Percentiles rank a stretch among this genome's conserved stretches.
Conservation (phyloP, 2,329 filamentous ascomycete genomes). For the Hypoxylon sp. region DNA sequence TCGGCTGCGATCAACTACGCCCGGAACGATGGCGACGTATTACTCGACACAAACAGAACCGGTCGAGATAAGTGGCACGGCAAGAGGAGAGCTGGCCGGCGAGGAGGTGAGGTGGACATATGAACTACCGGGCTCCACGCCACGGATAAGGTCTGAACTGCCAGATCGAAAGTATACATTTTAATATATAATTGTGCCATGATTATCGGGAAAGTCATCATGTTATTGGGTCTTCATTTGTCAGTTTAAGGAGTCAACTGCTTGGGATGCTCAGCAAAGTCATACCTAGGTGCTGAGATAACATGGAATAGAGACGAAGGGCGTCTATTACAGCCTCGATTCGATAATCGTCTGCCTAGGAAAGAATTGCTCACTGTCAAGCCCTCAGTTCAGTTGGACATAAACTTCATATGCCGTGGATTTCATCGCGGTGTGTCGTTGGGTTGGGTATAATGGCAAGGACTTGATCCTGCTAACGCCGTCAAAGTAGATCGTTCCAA, state of each 20-base stretch:
- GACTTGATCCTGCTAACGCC: not conserved
- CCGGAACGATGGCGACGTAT: slow-evolving; percentile 19
- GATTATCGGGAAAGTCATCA: slow-evolving; percentile 1
- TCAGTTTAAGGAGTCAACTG: slow-evolving; percentile 1
- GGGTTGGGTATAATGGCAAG: not conserved
- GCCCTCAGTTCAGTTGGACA: too few species aligned
- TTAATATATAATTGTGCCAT: slow-evolving; percentile 30
- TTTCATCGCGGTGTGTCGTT: not conserved
- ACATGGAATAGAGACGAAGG: not conserved
- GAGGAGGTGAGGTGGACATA: slow-evolving; percentile 37
- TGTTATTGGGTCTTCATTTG: slow-evolving; percentile 6
- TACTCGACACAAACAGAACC: slow-evolving; percentile 19
- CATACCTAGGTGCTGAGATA: slow-evolving; percentile 12
- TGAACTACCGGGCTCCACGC: slow-evolving; percentile 38
- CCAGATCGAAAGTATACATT: slow-evolving; percentile 40
- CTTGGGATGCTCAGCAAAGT: not conserved
- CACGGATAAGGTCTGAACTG: slow-evolving; percentile 33
- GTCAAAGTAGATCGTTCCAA: too few species aligned
- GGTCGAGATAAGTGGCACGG: slow-evolving; percentile 26
- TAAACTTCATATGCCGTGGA: not conserved
- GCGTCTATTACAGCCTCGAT: not conserved
- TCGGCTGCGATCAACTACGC: slow-evolving; percentile 25
- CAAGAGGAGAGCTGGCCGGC: slow-evolving; percentile 34
- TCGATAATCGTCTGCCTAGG: not conserved
- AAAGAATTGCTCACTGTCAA: not conserved